These are phyloP conservation scores for Aspergillus taichungensis DNA, from an alignment of 495 filamentous ascomycete genomes.

Conservation along the genomic window DNA sequence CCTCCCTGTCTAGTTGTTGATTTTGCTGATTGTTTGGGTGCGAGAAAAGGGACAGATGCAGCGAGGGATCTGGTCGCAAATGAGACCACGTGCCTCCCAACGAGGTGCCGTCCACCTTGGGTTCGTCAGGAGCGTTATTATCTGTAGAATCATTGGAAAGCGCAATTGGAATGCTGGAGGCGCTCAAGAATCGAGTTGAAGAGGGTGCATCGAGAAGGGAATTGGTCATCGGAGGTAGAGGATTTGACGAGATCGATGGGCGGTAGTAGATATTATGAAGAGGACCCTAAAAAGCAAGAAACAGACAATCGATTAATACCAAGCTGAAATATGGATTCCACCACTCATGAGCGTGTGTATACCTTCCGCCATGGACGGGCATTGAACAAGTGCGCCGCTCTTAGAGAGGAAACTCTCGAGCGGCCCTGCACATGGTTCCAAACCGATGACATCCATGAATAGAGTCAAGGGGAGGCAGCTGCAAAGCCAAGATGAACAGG, in stretches of 20 bases:
- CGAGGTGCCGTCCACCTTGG: too few relatives aligned
- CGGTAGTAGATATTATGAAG: conserved; percentile 6
- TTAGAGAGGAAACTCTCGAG: conserved; percentile 32
- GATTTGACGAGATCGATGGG: not conserved
- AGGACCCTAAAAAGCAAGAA: conserved; percentile 1
- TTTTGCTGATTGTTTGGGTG: too few relatives aligned
- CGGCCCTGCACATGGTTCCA: conserved; percentile 35
- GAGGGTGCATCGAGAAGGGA: not conserved
- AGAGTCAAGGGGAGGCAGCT: conserved; percentile 17
- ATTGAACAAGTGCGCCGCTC: conserved; percentile 22
- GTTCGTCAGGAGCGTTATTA: not conserved
- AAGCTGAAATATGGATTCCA: not conserved
- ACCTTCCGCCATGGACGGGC: conserved; percentile 22
- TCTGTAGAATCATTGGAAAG: not conserved
- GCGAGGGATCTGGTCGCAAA: too few relatives aligned
- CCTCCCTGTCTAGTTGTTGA: too few relatives aligned
- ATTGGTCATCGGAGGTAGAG: not conserved
- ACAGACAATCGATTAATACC: not conserved
- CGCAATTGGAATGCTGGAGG: conserved; percentile 1
- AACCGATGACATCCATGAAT: conserved; percentile 46
- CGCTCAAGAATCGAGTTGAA: not conserved
- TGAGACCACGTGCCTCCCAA: too few relatives aligned
- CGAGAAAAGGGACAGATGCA: too few relatives aligned
- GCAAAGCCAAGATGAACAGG: too few relatives aligned
- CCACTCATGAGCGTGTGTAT: not conserved